These are phyloP conservation scores for Prosopis cineraria DNA, from an alignment of 306 rosid species.

Conservation along the genomic window DNA sequence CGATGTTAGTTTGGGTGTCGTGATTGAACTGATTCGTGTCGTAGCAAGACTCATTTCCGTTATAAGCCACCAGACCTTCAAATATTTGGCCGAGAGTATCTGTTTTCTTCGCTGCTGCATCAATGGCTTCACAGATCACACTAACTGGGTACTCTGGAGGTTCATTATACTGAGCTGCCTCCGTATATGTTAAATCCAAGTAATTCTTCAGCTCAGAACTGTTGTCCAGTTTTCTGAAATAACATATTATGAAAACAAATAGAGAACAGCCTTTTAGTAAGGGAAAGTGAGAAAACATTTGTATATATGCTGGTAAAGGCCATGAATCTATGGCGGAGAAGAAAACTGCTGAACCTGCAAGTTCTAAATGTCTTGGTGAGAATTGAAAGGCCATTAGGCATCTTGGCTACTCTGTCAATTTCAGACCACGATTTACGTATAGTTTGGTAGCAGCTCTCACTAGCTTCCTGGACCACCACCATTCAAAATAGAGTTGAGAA, in stretches of 20 bases:
- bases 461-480: slow-evolving; percentile 50
- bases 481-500: too few species aligned
- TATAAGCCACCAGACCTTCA: slow-evolving; percentile 34
- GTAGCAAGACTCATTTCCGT: slow-evolving; percentile 25
- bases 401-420: slow-evolving; percentile 50
- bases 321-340: not conserved
- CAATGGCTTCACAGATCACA: slow-evolving; percentile 40
- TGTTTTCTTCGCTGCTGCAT: slow-evolving; percentile 35
- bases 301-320: not conserved
- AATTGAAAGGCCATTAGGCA: slow-evolving; percentile 46
- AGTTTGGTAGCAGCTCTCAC: slow-evolving; percentile 52
- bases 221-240: slow-evolving; percentile 25
- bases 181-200: slow-evolving; percentile 9
- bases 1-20: slow-evolving; percentile 27
- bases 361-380: slow-evolving; percentile 51
- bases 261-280: too few species aligned
- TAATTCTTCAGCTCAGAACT: slow-evolving; percentile 39
- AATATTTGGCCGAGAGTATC: slow-evolving; percentile 42
- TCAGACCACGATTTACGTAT: slow-evolving; percentile 60
- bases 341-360: slow-evolving; percentile 41
- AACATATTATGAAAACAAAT: too few species aligned
- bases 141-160: slow-evolving; percentile 37
- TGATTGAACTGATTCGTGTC: slow-evolving; percentile 13
- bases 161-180: slow-evolving; percentile 38
- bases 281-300: not conserved